These are phyloP conservation scores for Vaccinium vitisidaea DNA, from an alignment of 148 eudicot species.

Conservation along the genomic window DNA sequence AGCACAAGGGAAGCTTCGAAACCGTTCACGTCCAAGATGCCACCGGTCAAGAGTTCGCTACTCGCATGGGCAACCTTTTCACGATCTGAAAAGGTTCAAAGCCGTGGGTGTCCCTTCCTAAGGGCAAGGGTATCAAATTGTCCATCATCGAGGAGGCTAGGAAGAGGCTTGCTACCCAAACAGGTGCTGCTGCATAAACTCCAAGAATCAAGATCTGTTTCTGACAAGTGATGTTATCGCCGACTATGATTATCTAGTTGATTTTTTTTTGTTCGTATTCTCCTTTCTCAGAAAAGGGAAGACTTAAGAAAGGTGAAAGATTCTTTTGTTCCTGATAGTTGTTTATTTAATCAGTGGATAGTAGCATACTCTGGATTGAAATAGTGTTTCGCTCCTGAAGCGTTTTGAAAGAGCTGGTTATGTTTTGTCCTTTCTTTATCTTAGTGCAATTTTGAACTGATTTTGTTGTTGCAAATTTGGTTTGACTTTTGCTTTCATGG, in stretches of 20 bases:
- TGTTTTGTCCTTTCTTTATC: slow-evolving; percentile 10
- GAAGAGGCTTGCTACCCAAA: slow-evolving; percentile 31
- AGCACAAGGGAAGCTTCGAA: slow-evolving; percentile 60
- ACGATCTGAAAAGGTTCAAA: slow-evolving; percentile 50
- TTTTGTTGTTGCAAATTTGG: slow-evolving; percentile 14
- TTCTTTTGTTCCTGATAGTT: too few species aligned
- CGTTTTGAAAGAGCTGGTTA: background rate
- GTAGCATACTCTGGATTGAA: too few species aligned
- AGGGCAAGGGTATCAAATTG: slow-evolving; percentile 48
- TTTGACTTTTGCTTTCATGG: background rate
- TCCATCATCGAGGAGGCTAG: slow-evolving; percentile 48
- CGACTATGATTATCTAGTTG: too few species aligned
- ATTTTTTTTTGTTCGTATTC: too few species aligned
- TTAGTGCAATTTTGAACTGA: slow-evolving; percentile 14
- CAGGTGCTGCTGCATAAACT: slow-evolving; percentile 23
- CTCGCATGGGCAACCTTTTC: slow-evolving; percentile 49
- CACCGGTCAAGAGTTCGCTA: slow-evolving; percentile 54
- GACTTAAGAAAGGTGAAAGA: too few species aligned
- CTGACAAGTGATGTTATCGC: too few species aligned
- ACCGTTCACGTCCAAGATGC: slow-evolving; percentile 51
- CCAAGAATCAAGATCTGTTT: background rate
- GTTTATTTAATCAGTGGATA: too few species aligned
- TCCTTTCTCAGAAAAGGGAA: too few species aligned
- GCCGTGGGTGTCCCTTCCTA: slow-evolving; percentile 56
- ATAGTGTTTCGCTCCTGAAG: background rate